phyloP scores from a whole-genome alignment of 768 basidiomycete genomes.

The Auricularia sp. region DNA sequence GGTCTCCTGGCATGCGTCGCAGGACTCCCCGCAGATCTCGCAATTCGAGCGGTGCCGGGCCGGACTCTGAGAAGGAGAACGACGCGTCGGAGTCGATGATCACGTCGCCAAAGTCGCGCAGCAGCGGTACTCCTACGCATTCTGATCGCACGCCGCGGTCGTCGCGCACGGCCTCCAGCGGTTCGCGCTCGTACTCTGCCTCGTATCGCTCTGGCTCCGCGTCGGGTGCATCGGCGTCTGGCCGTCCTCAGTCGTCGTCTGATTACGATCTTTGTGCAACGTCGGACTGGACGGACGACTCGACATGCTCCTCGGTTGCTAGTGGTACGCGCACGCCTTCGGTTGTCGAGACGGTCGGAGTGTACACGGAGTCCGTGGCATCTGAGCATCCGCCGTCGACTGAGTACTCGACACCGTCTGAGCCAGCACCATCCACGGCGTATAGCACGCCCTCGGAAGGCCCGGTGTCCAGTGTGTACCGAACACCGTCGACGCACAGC shows the following conservation, averaged over 20 bases:
- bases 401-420: background rate
- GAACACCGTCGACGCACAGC: background rate
- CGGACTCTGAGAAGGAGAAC: conserved; percentile 51
- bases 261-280: background rate
- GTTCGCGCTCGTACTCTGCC: background rate
- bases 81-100: conserved; percentile 17
- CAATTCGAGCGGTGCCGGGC: conserved; percentile 23
- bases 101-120: background rate
- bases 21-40: conserved; percentile 36
- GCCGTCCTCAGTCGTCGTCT: background rate
- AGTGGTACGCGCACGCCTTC: background rate
- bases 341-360: background rate
- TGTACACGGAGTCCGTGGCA: background rate
- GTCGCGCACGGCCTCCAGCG: background rate
- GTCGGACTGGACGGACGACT: background rate
- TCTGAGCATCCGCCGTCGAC: background rate
- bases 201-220: background rate
- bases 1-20: conserved; percentile 49
- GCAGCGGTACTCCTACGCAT: conserved; percentile 1
- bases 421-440: background rate
- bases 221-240: background rate
- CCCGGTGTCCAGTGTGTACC: background rate
- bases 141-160: conserved; percentile 1
- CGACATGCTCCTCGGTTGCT: background rate
- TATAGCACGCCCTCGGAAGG: background rate